phyloP scores from a whole-genome alignment of 169 alveolate species.

The Eimeria necatrix region DNA sequence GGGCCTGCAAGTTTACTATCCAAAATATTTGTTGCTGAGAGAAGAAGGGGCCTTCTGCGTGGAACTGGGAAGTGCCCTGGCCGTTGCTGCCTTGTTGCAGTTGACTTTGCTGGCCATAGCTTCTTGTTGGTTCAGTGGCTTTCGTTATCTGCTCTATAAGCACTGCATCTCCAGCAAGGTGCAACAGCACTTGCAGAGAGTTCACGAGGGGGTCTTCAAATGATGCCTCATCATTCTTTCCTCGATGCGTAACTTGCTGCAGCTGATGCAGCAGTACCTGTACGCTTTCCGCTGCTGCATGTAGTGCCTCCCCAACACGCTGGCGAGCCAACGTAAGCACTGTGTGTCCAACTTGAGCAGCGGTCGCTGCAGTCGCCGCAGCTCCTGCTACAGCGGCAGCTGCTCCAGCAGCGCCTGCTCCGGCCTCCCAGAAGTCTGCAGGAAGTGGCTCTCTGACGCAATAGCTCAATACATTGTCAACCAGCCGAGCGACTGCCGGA shows the following conservation, averaged over 20 bases:
- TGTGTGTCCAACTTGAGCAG: not conserved
- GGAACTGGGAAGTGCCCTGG: not conserved
- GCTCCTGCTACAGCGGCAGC: conserved; percentile 7
- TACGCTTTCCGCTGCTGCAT: conserved; percentile 28
- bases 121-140: not conserved
- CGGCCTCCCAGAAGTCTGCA: conserved; percentile 61
- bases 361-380: not conserved
- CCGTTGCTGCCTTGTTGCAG: not conserved
- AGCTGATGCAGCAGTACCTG: conserved; percentile 14
- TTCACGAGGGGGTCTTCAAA: not conserved
- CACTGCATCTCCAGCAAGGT: conserved; percentile 42
- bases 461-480: conserved; percentile 19
- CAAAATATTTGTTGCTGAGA: conserved; percentile 18
- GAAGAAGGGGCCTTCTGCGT: conserved; percentile 31
- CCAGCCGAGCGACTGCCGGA: conserved; percentile 22
- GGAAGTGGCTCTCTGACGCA: conserved; percentile 60
- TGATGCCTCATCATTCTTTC: not conserved
- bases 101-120: conserved; percentile 12
- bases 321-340: conserved; percentile 13
- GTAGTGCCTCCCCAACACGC: not conserved
- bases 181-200: conserved; percentile 47
- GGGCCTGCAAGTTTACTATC: conserved; percentile 19
- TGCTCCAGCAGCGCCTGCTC: conserved; percentile 50
- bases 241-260: not conserved
- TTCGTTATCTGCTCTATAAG: conserved; percentile 48